Base-by-base conservation (phyloP, 2,329 filamentous ascomycete genomes). In the Ophiognomonia clavigignenti-juglandacearum region DNA sequence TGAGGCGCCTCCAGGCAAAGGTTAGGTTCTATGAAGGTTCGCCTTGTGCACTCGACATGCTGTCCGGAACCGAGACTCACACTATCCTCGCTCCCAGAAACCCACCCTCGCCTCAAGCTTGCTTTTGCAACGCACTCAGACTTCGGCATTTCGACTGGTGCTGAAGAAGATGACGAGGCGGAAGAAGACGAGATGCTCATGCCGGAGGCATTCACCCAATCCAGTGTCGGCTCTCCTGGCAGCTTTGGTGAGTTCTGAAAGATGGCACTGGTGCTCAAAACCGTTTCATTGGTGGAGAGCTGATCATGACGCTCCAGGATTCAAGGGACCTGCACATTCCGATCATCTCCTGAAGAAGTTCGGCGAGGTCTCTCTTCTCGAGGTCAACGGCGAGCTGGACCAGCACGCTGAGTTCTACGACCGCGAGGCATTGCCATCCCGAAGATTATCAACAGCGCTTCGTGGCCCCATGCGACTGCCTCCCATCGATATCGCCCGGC, bases 401-500 rank as follows among this genome's bases (percentile, higher is more conserved):
- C 52, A 57, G 1, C 59, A 59, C 20, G 54, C 59, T 3, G 59
- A 61, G 29, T 61, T 67, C 22, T 67, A 65, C 42, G 62, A 67
- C 20, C 61, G 62, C 1, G 58, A 56, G 3, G 59, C 61, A 3
- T 52, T 69, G 8, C 63, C 65, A 1, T 64, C 65, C 1, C 57
- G 64, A 4, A 56, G 61, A 8, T 57, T 37, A 1, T 43, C 43
- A 4, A 23, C 38, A 55, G n/a, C n/a, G n/a, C n/a, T n/a, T n/a
- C 53, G 31, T 32, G 56, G 11, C 46, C 65, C n/a, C 59, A 39
- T 71, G 18, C 61, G 67, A 13, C 59, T 78, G 1, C 75, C 75
- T 0, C 73, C 74, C 0, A 64, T 70, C 10, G 71, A 76, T 26
- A 70, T 75, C 52, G 74, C 74, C 1, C 72, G 71, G 43, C 63